These are phyloP conservation scores for Gillenia trifoliata DNA, from an alignment of 306 rosid species.

Conservation along the genomic window DNA sequence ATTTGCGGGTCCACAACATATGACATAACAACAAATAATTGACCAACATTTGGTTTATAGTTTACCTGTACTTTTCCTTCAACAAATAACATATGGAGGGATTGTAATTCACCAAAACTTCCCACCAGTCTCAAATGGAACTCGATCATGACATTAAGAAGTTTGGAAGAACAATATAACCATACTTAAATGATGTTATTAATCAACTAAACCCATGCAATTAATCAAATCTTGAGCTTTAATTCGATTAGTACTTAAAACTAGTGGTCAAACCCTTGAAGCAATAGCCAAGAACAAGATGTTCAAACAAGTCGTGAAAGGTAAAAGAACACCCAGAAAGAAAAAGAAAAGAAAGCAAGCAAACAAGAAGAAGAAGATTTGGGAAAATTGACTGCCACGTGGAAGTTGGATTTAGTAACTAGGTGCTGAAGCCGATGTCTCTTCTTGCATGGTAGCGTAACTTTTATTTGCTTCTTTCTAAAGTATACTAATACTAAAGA, in stretches of 20 bases:
- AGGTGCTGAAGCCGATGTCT: too few species aligned
- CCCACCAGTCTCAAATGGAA: background rate
- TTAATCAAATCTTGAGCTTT: background rate
- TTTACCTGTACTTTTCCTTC: background rate
- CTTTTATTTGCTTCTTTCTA: too few species aligned
- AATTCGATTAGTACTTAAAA: background rate
- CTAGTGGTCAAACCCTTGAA: background rate
- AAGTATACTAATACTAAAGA: too few species aligned
- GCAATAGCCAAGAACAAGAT: background rate
- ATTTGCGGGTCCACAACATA: background rate
- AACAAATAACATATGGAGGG: background rate
- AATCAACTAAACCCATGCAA: background rate
- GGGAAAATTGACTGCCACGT: background rate
- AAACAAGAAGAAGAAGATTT: background rate
- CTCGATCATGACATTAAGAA: background rate
- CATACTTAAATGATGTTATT: background rate
- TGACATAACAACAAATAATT: background rate
- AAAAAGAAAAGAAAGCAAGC: background rate
- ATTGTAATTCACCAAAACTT: background rate
- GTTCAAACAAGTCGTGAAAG: background rate
- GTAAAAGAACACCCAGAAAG: too few species aligned
- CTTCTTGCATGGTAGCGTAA: background rate
- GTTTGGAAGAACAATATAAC: background rate
- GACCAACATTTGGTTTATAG: background rate
- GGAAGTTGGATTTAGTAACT: background rate